These are phyloP conservation scores for Aspergillus pseudonomiae DNA, from an alignment of 2,329 filamentous ascomycete genomes.

Conservation along the genomic window DNA sequence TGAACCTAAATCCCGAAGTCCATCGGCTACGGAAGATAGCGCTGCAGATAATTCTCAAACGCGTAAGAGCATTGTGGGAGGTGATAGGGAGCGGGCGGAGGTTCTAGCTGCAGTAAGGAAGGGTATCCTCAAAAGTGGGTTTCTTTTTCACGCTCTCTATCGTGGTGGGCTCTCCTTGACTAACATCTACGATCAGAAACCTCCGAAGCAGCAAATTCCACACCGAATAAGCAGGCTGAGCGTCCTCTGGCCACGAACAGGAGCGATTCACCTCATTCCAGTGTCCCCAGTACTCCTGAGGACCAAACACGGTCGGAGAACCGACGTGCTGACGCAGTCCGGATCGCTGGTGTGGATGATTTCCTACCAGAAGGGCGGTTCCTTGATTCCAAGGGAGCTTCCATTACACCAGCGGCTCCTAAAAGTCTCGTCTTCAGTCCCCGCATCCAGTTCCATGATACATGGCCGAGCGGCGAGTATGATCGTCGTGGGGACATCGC, in stretches of 20 bases:
- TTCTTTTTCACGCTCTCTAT: neutral
- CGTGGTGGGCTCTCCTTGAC: constrained; percentile 4
- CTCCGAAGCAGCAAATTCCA: constrained; percentile 66
- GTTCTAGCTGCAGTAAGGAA: constrained; percentile 90
- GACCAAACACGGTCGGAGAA: constrained; percentile 65
- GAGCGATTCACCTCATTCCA: constrained; percentile 80
- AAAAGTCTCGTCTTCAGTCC: constrained; percentile 78
- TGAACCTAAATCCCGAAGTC: constrained; percentile 78
- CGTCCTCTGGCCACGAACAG: constrained; percentile 62
- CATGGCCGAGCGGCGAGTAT: constrained; percentile 93
- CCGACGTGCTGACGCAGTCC: constrained; percentile 68
- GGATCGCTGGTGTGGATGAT: constrained; percentile 83
- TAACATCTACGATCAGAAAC: constrained; percentile 39
- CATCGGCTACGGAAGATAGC: constrained; percentile 35
- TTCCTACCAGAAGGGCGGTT: constrained; percentile 78
- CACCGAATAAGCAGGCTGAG: constrained; percentile 68
- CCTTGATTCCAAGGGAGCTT: constrained; percentile 74
- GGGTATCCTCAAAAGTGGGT: constrained; percentile 88
- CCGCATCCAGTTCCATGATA: constrained; percentile 91
- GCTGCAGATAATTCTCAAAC: constrained; percentile 54
- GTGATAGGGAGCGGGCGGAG: constrained; percentile 87
- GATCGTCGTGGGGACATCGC: constrained; percentile 94
- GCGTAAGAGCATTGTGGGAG: constrained; percentile 87
- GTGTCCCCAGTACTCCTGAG: constrained; percentile 85
- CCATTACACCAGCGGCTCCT: constrained; percentile 60